Percentiles rank a stretch among this genome's conserved stretches.
Evolutionary conservation across 805 yeast species (phyloP).

Genomic region (Myxozyma lipomycoides): DNA sequence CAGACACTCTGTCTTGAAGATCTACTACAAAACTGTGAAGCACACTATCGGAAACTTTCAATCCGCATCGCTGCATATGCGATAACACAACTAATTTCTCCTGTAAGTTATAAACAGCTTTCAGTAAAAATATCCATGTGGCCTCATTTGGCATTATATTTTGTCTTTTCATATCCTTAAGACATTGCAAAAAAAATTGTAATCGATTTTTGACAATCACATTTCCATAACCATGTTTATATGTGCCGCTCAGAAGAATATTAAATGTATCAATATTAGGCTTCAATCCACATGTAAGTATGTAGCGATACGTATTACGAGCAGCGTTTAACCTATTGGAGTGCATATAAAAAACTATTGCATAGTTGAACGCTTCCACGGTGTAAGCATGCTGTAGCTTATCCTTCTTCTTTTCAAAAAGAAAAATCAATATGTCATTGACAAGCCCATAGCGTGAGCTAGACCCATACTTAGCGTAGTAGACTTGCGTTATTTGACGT

Average conservation of each 20-base stretch:
- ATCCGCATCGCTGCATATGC: conserved; percentile 13
- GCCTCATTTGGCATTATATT: conserved; percentile 5
- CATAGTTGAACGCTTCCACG: conserved; percentile 10
- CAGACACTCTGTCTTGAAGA: neutral
- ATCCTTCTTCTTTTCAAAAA: neutral
- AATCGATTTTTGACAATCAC: conserved; percentile 1
- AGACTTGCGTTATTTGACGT: neutral
- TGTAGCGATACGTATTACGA: neutral
- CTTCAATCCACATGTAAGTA: neutral
- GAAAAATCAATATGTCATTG: neutral
- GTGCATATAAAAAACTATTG: conserved; percentile 4
- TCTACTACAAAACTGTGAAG: conserved; percentile 7
- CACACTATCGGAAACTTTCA: conserved; percentile 1
- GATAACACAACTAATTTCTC: conserved; percentile 6
- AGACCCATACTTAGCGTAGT: conserved; percentile 4
- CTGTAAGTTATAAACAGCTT: conserved; percentile 2
- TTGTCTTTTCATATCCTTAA: neutral
- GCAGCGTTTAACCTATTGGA: conserved; percentile 1
- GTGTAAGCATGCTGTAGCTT: neutral
- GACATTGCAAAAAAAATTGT: neutral
- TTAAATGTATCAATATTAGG: conserved; percentile 18
- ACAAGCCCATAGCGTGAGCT: conserved; percentile 4
- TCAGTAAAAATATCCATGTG: conserved; percentile 12
- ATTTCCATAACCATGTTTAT: neutral
- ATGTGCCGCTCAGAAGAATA: neutral